A percentile compares a stretch with the other conserved stretches of the same genome.
These are phyloP conservation scores for Skeletonema marinoi DNA, from an alignment of 108 stramenopile species.

Conservation along the genomic window DNA sequence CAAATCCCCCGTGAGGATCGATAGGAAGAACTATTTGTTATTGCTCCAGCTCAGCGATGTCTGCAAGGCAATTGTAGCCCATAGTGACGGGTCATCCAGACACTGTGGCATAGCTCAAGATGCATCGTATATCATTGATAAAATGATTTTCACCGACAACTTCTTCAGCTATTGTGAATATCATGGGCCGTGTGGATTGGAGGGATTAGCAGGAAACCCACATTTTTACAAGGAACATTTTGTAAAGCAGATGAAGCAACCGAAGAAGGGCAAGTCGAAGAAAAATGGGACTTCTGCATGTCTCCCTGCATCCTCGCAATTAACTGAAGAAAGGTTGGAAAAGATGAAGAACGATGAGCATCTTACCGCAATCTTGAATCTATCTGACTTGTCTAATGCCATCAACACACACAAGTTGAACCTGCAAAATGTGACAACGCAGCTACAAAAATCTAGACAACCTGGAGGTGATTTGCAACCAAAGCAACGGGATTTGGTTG, in stretches of 20 bases:
- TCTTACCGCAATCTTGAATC: not conserved
- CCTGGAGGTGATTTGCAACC: slow-evolving; percentile 27
- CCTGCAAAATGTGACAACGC: slow-evolving; percentile 3
- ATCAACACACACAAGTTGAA: slow-evolving; percentile 20
- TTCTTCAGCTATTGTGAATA: slow-evolving; percentile 47
- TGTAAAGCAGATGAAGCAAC: not conserved
- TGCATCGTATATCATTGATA: slow-evolving; percentile 29
- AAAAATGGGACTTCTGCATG: not conserved
- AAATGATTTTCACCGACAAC: slow-evolving; percentile 20
- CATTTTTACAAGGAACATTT: slow-evolving; percentile 40
- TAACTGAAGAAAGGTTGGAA: slow-evolving; percentile 10
- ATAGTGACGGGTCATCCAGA: not conserved
- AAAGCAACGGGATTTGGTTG: slow-evolving; percentile 31
- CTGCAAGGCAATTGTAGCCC: slow-evolving; percentile 14
- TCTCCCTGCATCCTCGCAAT: not conserved
- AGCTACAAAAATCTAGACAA: slow-evolving; percentile 16
- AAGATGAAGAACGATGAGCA: slow-evolving; percentile 2
- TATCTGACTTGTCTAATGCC: slow-evolving; percentile 1
- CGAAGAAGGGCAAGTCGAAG: slow-evolving; percentile 3
- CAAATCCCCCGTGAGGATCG: slow-evolving; percentile 39
- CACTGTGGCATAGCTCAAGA: slow-evolving; percentile 25
- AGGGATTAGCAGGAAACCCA: slow-evolving; percentile 37
- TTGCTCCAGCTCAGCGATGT: slow-evolving; percentile 33
- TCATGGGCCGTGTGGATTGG: slow-evolving; percentile 37
- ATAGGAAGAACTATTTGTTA: slow-evolving; percentile 14